These are phyloP conservation scores for Lactarius evosmus DNA, from an alignment of 768 basidiomycete species.

Conservation along the genomic window DNA sequence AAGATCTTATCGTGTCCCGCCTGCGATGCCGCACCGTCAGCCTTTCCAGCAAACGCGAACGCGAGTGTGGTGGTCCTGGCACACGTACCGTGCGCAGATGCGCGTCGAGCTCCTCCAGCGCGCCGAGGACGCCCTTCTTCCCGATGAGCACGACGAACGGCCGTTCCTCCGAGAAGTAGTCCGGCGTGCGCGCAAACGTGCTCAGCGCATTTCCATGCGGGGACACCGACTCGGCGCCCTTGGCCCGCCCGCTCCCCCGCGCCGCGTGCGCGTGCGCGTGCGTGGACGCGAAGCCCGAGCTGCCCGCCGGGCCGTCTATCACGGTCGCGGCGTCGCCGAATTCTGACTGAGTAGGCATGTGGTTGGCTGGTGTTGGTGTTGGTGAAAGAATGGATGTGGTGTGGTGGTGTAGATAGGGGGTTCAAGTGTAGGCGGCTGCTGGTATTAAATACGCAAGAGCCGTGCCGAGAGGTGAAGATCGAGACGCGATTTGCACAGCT, in stretches of 20 bases:
- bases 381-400: not conserved
- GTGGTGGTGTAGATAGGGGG: not conserved
- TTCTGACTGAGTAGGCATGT: slow-evolving; percentile 16
- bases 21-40: slow-evolving; percentile 36
- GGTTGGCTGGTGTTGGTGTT: not conserved
- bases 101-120: slow-evolving; percentile 64
- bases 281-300: not conserved
- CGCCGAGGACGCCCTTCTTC: slow-evolving; percentile 62
- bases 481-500: no score
- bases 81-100: slow-evolving; percentile 55
- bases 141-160: slow-evolving; percentile 72
- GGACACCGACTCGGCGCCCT: not conserved
- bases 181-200: slow-evolving; percentile 14
- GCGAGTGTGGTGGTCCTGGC: no score
- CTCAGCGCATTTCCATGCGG: not conserved
- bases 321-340: slow-evolving; percentile 18
- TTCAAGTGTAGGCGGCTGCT: not conserved
- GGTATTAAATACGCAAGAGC: no score
- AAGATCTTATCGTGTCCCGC: slow-evolving; percentile 54
- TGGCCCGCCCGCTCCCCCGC: not conserved
- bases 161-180: slow-evolving; percentile 46
- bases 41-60: no score
- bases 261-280: not conserved
- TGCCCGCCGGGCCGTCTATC: slow-evolving; percentile 4
- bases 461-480: no score